phyloP scores from a whole-genome alignment of 1,139 yeast species.

The Geotrichum citri-aurantii region DNA sequence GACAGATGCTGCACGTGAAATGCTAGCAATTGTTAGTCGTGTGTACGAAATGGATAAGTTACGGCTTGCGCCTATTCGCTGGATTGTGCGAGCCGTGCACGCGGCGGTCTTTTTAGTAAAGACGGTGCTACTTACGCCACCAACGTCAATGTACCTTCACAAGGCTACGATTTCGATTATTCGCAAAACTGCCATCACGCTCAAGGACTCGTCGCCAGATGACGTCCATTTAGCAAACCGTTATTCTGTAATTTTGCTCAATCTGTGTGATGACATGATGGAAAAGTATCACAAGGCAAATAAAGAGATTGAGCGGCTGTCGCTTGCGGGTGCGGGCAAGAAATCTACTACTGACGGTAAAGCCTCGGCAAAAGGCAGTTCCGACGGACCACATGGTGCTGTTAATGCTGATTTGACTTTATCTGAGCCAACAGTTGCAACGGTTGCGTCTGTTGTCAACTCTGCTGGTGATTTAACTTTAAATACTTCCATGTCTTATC shows the following conservation, averaged over 20 bases:
- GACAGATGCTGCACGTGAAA: constrained; percentile 76
- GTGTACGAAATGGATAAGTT: constrained; percentile 58
- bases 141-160: constrained; percentile 42
- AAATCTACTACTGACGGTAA: neutral
- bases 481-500: constrained; percentile 10
- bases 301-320: neutral
- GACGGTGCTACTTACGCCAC: constrained; percentile 47
- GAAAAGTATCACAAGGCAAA: constrained; percentile 13
- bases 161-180: constrained; percentile 66
- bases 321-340: neutral
- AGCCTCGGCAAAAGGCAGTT: neutral
- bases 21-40: constrained; percentile 64
- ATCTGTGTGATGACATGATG: constrained; percentile 55
- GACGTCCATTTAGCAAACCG: constrained; percentile 77
- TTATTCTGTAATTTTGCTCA: constrained; percentile 75
- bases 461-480: neutral
- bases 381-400: neutral
- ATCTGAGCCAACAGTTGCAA: neutral
- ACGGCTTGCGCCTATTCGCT: constrained; percentile 79
- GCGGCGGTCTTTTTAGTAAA: constrained; percentile 88
- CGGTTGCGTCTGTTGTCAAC: constrained; percentile 4
- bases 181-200: constrained; percentile 65
- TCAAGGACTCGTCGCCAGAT: constrained; percentile 84
- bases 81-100: constrained; percentile 84
- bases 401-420: neutral